Conservation (phyloP, 2,329 filamentous ascomycete species). For the Fusarium sp. region DNA sequence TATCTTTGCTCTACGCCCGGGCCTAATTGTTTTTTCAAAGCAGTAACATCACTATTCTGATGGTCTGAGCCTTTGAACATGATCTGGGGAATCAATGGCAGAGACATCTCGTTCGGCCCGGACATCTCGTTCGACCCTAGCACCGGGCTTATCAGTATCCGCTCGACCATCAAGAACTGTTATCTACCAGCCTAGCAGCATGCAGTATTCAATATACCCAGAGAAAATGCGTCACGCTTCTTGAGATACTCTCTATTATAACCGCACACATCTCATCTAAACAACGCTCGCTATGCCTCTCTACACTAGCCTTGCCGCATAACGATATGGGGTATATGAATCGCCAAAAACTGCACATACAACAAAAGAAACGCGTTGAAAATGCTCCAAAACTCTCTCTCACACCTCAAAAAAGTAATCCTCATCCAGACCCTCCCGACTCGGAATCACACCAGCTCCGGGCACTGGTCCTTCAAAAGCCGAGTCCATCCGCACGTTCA, state of each 20-base stretch:
- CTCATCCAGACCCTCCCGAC: constrained; percentile 85
- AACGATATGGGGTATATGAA: constrained; percentile 38
- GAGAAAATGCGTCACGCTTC: not conserved
- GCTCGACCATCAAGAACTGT: not conserved
- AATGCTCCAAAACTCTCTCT: not conserved
- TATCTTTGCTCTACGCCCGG: not conserved
- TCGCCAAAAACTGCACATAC: constrained; percentile 32
- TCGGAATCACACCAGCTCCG: constrained; percentile 81
- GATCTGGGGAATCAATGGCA: not conserved
- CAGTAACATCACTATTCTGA: not conserved
- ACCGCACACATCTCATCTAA: constrained; percentile 20
- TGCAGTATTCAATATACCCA: not conserved
- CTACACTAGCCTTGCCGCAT: constrained; percentile 12
- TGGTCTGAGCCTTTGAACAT: not conserved
- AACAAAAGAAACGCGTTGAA: constrained; percentile 23
- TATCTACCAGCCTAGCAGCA: not conserved
- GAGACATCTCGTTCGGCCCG: not conserved
- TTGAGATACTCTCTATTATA: constrained; percentile 6
- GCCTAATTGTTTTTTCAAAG: not conserved
- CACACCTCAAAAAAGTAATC: constrained; percentile 90
- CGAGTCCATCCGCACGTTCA: constrained; percentile 90
- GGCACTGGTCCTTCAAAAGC: constrained; percentile 71
- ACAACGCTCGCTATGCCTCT: constrained; percentile 35
- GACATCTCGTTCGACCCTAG: too few species aligned
- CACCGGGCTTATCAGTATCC: not conserved